These are phyloP conservation scores for Albatrellus ellisii DNA, from an alignment of 768 basidiomycete species.

Conservation along the genomic window DNA sequence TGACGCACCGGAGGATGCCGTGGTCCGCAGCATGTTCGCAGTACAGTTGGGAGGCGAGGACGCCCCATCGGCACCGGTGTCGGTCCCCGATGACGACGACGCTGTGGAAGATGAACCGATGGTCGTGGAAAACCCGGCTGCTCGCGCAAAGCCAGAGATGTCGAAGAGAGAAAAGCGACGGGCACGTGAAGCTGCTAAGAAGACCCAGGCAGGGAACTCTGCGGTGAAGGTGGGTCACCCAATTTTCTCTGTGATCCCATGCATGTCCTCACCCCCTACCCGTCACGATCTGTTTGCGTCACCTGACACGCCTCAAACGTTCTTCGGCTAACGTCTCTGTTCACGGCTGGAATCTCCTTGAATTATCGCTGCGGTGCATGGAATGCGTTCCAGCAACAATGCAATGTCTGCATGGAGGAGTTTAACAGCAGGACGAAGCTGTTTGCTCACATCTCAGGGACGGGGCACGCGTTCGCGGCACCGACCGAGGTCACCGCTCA, in stretches of 20 bases:
- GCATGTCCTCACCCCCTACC: neutral
- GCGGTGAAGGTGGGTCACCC: constrained; percentile 4
- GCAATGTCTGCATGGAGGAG: constrained; percentile 51
- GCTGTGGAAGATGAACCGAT: neutral
- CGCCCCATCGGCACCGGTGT: no score
- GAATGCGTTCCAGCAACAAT: constrained; percentile 22
- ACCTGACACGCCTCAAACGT: neutral
- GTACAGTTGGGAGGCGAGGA: no score
- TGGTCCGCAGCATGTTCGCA: no score
- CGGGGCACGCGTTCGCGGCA: constrained; percentile 53
- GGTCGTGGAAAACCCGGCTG: neutral
- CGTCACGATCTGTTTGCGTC: neutral
- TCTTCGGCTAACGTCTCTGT: constrained; percentile 2
- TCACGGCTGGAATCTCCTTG: neutral
- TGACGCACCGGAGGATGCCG: no score
- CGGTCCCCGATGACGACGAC: constrained; percentile 2
- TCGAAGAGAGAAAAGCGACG: constrained; percentile 79
- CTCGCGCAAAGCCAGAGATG: constrained; percentile 19
- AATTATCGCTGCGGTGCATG: neutral
- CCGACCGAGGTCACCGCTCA: constrained; percentile 11
- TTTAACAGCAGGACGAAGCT: constrained; percentile 65
- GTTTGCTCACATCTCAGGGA: constrained; percentile 57
- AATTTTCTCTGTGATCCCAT: constrained; percentile 4
- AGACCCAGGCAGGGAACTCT: constrained; percentile 21
- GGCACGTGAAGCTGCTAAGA: constrained; percentile 63